Base-by-base conservation (phyloP, 495 filamentous ascomycete genomes). In the Achaetomiella virescens region DNA sequence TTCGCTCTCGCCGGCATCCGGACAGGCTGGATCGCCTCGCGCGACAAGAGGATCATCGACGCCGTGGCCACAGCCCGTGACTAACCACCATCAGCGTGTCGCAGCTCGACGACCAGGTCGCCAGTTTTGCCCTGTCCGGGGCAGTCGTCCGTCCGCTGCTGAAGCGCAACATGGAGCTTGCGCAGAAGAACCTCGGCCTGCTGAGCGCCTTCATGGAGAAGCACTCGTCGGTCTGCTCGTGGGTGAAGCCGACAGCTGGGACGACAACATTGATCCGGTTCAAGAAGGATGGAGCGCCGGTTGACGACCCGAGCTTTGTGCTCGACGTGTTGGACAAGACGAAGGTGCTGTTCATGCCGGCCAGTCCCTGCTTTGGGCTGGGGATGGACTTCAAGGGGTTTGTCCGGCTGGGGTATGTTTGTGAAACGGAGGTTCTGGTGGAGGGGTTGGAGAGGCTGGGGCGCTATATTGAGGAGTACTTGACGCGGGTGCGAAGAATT, bases 41-140 rank as follows among this genome's bases (percentile, higher is more conserved):
- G 85, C 2, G 78, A 83, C 68, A 58, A 64, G 6, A 70, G 72
- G 1, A 72, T 95, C 48, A 78, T 93, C 43, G 81, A 87, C 49
- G 71, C 78, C n/a, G 76, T 84, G 41, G 83, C 85, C 5, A 60
- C 71, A 6, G 83, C 85, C 1, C 77, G 91, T 20, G 83, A 95
- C 66, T 96, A 91, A 93, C 90, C 4, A 89, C 85, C 11, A 96
- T 95, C 61, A 88, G 86, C 24, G 89, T 95, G 0, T 85, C 83
- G 36, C 86, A 89, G 69, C 72, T 96, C 15, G 90, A 92, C 68
- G 89, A 95, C 64, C 79, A 81, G 35, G 76, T 96, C 14, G 91
- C 91, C 9, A 78, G 82, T 43, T 91, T 83, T 59, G 89, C 91
- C 1, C 73, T 95, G 4, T 78, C 78, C 10, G 69, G 71, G 12